Evolutionary conservation across 1,284 basidiomycete species (phyloP).

Genomic region (Stereum hirsutum): DNA sequence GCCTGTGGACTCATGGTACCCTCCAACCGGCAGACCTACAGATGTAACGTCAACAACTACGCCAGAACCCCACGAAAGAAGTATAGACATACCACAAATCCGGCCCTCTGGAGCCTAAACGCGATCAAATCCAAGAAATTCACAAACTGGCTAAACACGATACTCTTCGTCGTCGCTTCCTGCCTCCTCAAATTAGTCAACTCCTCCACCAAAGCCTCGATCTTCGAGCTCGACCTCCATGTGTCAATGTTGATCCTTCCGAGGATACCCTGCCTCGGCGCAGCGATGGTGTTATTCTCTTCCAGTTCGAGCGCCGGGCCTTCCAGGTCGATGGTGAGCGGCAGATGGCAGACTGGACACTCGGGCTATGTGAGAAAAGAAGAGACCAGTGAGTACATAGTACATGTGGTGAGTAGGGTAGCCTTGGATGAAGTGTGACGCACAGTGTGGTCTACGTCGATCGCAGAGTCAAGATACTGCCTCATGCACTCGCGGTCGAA

Average conservation of each 20-base stretch:
- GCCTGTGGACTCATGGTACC: slow-evolving; percentile 97
- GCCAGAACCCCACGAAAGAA: neutral
- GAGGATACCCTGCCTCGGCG: slow-evolving; percentile 84
- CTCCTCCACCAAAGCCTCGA: slow-evolving; percentile 95
- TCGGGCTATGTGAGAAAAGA: too few species aligned
- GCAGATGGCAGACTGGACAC: slow-evolving; percentile 93
- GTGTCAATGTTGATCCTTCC: slow-evolving; percentile 82
- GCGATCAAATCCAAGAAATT: slow-evolving; percentile 90
- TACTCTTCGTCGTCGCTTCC: slow-evolving; percentile 91
- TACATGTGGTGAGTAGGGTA: too few species aligned
- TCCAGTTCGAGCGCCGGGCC: slow-evolving; percentile 84
- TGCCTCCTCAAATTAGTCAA: slow-evolving; percentile 75
- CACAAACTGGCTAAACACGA: slow-evolving; percentile 94
- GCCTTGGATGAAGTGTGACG: neutral
- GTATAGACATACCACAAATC: slow-evolving; percentile 59
- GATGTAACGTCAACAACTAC: slow-evolving; percentile 3
- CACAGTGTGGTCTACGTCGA: slow-evolving; percentile 38
- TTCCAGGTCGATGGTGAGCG: slow-evolving; percentile 92
- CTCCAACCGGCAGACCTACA: slow-evolving; percentile 86
- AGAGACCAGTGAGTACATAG: too few species aligned
- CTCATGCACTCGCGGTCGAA: slow-evolving; percentile 95
- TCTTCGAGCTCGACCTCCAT: slow-evolving; percentile 95
- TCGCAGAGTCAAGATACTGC: slow-evolving; percentile 79
- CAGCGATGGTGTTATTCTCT: slow-evolving; percentile 55
- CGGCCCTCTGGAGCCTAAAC: slow-evolving; percentile 85